Evolutionary conservation across 2,329 filamentous ascomycete species (phyloP).

Genomic region (Magnaporthiopsis poae): DNA sequence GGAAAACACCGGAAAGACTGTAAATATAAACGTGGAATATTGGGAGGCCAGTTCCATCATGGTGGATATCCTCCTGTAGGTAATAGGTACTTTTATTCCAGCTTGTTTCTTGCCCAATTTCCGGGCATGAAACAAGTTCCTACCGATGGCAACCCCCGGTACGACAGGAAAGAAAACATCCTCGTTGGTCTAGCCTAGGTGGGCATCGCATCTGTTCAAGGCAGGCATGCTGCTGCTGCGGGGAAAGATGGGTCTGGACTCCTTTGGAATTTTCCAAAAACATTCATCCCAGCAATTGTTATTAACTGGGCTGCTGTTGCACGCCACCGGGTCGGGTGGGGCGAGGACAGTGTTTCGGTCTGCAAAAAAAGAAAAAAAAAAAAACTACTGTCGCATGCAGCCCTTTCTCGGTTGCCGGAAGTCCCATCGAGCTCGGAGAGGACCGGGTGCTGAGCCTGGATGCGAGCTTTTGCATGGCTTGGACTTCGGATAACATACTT

Average conservation of each 20-base stretch:
- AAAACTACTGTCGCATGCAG: too few species aligned
- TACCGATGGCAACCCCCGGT: too few species aligned
- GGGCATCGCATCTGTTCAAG: neutral
- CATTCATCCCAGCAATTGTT: neutral
- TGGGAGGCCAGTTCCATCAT: neutral
- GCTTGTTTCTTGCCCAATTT: too few species aligned
- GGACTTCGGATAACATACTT: neutral
- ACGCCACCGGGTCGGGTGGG: neutral
- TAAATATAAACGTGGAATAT: neutral
- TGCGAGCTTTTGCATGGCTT: neutral
- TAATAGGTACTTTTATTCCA: neutral
- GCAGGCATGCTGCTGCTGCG: neutral
- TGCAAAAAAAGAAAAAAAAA: neutral
- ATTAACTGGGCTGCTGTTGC: neutral
- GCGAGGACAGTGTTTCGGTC: neutral
- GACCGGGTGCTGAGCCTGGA: neutral
- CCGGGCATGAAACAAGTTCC: too few species aligned
- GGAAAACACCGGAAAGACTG: neutral
- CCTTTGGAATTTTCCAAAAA: neutral
- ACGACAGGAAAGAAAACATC: too few species aligned
- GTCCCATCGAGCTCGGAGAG: neutral
- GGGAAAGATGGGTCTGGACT: neutral
- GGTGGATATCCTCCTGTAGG: neutral
- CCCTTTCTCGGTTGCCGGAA: neutral
- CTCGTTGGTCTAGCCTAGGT: neutral